phyloP scores from a whole-genome alignment of 1,284 basidiomycete genomes.

The Apiotrichum mycotoxinovorans region DNA sequence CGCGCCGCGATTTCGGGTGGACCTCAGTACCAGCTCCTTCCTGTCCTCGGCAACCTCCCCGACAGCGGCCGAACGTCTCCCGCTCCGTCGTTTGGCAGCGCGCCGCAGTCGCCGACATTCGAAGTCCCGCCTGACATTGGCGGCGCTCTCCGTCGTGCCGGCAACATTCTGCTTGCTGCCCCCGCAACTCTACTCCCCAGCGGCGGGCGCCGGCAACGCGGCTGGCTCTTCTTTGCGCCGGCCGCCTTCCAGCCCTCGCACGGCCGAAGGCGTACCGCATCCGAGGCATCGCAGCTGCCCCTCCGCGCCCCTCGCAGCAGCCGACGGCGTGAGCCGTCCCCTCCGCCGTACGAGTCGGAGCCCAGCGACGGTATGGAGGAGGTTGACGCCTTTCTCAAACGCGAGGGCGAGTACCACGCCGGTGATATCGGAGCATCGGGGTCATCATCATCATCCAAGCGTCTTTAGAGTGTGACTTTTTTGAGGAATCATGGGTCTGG shows the following conservation, averaged over 20 bases:
- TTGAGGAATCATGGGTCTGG: not conserved
- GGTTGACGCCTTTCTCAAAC: slow-evolving; percentile 34
- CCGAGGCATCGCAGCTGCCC: slow-evolving; percentile 40
- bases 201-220: slow-evolving; percentile 22
- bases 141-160: slow-evolving; percentile 36
- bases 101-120: slow-evolving; percentile 15
- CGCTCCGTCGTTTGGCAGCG: slow-evolving; percentile 1
- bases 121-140: slow-evolving; percentile 27
- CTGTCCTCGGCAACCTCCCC: slow-evolving; percentile 4
- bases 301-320: slow-evolving; percentile 17
- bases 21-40: slow-evolving; percentile 17
- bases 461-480: not conserved
- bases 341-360: slow-evolving; percentile 7
- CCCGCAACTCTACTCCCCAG: slow-evolving; percentile 35
- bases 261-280: slow-evolving; percentile 36
- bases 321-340: slow-evolving; percentile 5
- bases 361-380: slow-evolving; percentile 28
- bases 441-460: not conserved
- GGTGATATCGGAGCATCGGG: not conserved
- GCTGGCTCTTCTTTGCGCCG: slow-evolving; percentile 46
- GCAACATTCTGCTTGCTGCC: slow-evolving; percentile 40
- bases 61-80: slow-evolving; percentile 10
- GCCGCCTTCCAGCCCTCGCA: slow-evolving; percentile 39
- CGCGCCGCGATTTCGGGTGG: slow-evolving; percentile 10
- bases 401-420: too few relatives aligned